These are phyloP conservation scores for Fraxinus platypoda DNA, from an alignment of 305 asterid genomes.

Conservation along the genomic window DNA sequence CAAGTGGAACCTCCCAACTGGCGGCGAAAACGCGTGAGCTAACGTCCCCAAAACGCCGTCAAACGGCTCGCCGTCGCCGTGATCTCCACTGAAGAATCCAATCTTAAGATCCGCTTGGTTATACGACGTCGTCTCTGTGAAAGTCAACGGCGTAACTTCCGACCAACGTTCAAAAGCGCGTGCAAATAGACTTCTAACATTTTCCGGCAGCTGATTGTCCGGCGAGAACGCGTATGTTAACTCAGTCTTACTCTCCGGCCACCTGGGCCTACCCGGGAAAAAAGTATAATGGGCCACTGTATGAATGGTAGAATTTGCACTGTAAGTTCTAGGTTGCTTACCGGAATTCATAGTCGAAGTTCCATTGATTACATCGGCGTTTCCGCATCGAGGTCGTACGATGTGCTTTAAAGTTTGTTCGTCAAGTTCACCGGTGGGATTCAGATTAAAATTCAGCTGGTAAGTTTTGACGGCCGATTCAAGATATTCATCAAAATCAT, in stretches of 20 bases:
- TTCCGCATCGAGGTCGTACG: constrained; percentile 72
- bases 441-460: constrained; percentile 77
- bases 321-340: constrained; percentile 2
- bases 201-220: constrained; percentile 40
- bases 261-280: constrained; percentile 69
- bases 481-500: constrained; percentile 61
- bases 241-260: constrained; percentile 51
- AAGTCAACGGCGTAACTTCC: constrained; percentile 66
- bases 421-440: constrained; percentile 63
- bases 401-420: constrained; percentile 43
- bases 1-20: constrained; percentile 66
- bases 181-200: constrained; percentile 40
- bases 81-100: constrained; percentile 72
- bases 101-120: constrained; percentile 53
- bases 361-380: constrained; percentile 64
- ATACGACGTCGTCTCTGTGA: constrained; percentile 47
- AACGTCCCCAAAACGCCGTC: constrained; percentile 85
- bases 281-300: constrained; percentile 71
- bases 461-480: constrained; percentile 62
- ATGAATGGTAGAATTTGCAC: constrained; percentile 27
- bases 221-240: constrained; percentile 70
- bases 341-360: constrained; percentile 65
- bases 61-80: constrained; percentile 91
- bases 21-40: constrained; percentile 94
- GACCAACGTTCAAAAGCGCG: constrained; percentile 89